Percentiles rank a stretch among this genome's conserved stretches.
Evolutionary conservation across 176 grass and related monocot genomes (phyloP).

Genomic region (Aegilops umbellulata): DNA sequence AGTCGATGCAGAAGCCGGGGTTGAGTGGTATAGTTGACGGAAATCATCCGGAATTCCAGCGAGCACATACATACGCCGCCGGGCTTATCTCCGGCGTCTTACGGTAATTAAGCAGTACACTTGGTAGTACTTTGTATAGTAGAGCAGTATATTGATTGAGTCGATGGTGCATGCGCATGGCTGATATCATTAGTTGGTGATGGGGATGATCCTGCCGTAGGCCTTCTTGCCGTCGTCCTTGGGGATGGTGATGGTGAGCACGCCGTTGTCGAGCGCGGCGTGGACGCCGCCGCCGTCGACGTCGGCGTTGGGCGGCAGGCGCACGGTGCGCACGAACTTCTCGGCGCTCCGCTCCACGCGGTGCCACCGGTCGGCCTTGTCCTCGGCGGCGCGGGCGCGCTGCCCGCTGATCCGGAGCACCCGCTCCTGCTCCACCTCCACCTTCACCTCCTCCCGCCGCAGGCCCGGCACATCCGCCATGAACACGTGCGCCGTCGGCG

Average conservation of each 20-base stretch:
- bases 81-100: no score
- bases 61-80: no score
- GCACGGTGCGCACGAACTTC: slow-evolving; percentile 46
- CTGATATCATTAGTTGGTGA: slow-evolving; percentile 32
- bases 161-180: background rate
- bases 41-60: no score
- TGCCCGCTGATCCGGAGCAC: slow-evolving; percentile 62
- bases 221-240: slow-evolving; percentile 47
- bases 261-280: slow-evolving; percentile 46
- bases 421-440: slow-evolving; percentile 72
- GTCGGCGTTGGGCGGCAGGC: slow-evolving; percentile 51
- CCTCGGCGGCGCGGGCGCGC: slow-evolving; percentile 37
- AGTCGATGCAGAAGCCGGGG: background rate
- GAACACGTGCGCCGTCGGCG: slow-evolving; percentile 65
- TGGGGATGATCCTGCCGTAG: slow-evolving; percentile 41
- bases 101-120: background rate
- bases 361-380: slow-evolving; percentile 69
- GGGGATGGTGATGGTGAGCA: slow-evolving; percentile 67
- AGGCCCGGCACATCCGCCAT: slow-evolving; percentile 61
- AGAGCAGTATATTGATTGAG: background rate
- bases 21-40: background rate
- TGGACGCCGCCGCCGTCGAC: slow-evolving; percentile 19
- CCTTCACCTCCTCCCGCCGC: slow-evolving; percentile 53
- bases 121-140: background rate
- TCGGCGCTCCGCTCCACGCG: slow-evolving; percentile 52